Conservation (phyloP, 805 yeast species). For the Lachancea waltii region DNA sequence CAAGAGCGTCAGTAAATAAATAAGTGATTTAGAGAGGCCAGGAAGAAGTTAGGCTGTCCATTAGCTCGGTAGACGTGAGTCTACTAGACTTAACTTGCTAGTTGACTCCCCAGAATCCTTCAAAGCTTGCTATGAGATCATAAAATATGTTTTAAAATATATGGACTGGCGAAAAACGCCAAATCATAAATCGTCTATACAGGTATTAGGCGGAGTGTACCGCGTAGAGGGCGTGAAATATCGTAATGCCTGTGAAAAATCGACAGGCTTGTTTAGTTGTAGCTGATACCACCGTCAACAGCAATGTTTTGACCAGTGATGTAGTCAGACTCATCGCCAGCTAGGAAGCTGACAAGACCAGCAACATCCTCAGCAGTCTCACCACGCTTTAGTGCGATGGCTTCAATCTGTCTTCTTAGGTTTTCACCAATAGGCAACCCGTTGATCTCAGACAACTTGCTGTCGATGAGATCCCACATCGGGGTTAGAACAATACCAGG, state of each 20-base stretch:
- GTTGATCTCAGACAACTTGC: slow-evolving; percentile 19
- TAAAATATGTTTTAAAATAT: no score
- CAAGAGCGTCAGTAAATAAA: no score
- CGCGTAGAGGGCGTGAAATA: not conserved
- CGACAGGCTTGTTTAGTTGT: not conserved
- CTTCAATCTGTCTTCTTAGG: slow-evolving; percentile 20
- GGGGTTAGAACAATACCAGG: slow-evolving; percentile 40
- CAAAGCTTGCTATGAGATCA: no score
- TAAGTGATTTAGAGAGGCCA: no score
- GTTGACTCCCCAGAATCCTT: no score
- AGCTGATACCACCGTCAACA: slow-evolving; percentile 36
- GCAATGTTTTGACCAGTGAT: slow-evolving; percentile 33
- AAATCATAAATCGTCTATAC: no score
- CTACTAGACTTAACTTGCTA: no score
- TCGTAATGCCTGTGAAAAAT: not conserved
- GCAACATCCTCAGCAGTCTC: slow-evolving; percentile 35
- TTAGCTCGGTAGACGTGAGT: no score
- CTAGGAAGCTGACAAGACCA: slow-evolving; percentile 32
- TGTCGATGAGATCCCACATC: slow-evolving; percentile 32
- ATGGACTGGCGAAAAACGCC: no score
- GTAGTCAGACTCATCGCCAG: slow-evolving; percentile 32
- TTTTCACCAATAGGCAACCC: slow-evolving; percentile 28
- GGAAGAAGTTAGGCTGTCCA: no score
- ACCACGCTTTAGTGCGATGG: slow-evolving; percentile 33
- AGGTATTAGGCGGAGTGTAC: no score